Base-by-base conservation (phyloP, 495 filamentous ascomycete genomes). In the Patellaria atrata region DNA sequence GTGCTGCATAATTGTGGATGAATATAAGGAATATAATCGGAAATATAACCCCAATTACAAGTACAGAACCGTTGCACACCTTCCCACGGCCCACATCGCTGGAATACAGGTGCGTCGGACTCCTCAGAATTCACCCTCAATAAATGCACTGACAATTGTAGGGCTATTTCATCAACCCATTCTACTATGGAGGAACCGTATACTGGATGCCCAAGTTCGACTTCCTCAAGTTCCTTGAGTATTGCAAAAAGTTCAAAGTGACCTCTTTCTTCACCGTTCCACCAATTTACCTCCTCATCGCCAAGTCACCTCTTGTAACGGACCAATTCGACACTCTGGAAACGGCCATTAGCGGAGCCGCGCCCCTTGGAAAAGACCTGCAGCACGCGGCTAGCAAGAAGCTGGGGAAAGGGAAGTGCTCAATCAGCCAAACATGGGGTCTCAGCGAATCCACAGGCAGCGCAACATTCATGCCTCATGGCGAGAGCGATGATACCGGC, bases 121-220 rank as follows among this genome's bases (percentile, higher is more conserved):
- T n/a, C n/a, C n/a, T n/a, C n/a, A n/a, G n/a, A n/a, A n/a, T n/a
- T n/a, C n/a, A n/a, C n/a, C n/a, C n/a, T n/a, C n/a, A n/a, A n/a
- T n/a, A n/a, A n/a, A n/a, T n/a, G n/a, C n/a, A n/a, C n/a, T n/a
- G n/a, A n/a, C n/a, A n/a, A n/a, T n/a, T n/a, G n/a, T n/a, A n/a
- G 38, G 59, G 61, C 3, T 70, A 68, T 32, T 54, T 47, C 59
- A 60, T 54, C 34, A 53, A 51, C 35, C 48, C 53, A 3, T 40
- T 50, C 22, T 47, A 46, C 32, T 26, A 43, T 12, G 65, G 60
- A 17, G 62, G 58, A 3, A 48, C 56, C 8, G 51, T 59, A n/a
- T 67, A 62, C 53, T 67, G 64, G 64, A 68, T 70, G 65, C 40
- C 47, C 18, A 51, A 54, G 11, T 70, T 67, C 42, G 51, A 61